Evolutionary conservation across 2,329 filamentous ascomycete species (phyloP), one percentile per base, ranked within the genome.

Genomic region (Colletotrichum somersetense): DNA sequence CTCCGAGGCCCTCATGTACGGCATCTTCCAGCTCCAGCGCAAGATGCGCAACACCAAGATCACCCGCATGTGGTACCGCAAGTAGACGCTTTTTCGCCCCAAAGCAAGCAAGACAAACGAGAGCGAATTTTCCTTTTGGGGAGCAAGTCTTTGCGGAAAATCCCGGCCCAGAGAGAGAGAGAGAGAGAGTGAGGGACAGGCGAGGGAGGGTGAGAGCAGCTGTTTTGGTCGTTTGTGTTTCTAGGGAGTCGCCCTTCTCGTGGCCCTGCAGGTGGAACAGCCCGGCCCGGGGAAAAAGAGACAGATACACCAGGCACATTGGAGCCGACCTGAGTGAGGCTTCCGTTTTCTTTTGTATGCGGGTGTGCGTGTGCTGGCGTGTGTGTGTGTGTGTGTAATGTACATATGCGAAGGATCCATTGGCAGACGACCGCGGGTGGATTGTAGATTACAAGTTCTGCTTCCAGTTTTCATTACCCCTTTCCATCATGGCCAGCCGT

Each of bases 21-120:
- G 91, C 57, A 91, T 94, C 78, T 92, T 95, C 82, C 91, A 93
- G 81, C 81, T 94, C 69, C 92, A 94, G 83, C 91, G 90, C 81
- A 94, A 94, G 87, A 93, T 94, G 87, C 85, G 92, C 63, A 83
- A 87, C 75, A 88, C 87, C 67, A 83, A 84, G 77, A 88, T 88
- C 72, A 87, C 84, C 33, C 78, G 86, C 63, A 88, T 88, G 83
- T 89, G 88, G 88, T 89, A 89, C 79, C 82, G 88, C 77, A 86
- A 88, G 82, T 89, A 85, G 77, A 76, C 38, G 38, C 16, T 18
- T 40, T 23, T 40, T 33, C 58, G 46, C 55, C 48, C 11, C 30
- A 18, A 18, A 40, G 16, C 20, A 44, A 44, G 5, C 26, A 42
- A 30, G 23, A 23, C 11, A 23, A 33, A 8, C 4, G 52, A 53